Base-by-base conservation (phyloP, 805 yeast genomes). In the Candida ascalaphidarum region DNA sequence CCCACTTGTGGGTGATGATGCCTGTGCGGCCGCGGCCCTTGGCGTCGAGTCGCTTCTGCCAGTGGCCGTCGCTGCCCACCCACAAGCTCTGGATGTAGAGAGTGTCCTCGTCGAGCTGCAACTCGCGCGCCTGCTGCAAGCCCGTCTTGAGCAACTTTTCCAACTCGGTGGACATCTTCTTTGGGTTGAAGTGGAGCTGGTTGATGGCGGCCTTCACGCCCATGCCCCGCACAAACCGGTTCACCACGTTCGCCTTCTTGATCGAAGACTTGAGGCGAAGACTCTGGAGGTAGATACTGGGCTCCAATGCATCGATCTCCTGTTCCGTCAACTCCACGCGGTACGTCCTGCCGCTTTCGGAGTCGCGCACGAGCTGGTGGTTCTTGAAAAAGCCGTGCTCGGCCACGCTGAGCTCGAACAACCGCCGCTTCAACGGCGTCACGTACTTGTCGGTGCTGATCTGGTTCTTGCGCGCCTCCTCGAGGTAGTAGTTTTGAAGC, bases 21-120 rank as follows among this genome's bases (percentile, higher is more conserved):
- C 97, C 97, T 13, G 72, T 66, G 54, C 95, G 74, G 39, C 96
- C 96, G 61, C 97, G 77, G 39, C 92, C 95, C 61, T 85, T 86
- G 49, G 70, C 67, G 43, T 89, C 96, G 7, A 76, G 55, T 51
- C 92, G 71, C 52, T 74, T 78, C 17, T 49, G 44, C 77, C 81
- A 75, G 28, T 57, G 47, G 13, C 95, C 95, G 53, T 89, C 97
- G 32, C 86, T 77, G 23, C 96, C 96, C 16, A 77, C 77, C 96
- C 96, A 89, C 34, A 86, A 74, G 46, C 82, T 82, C 24, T 78
- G 73, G 32, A 89, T 70, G 44, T 79, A 83, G 23, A 86, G 52
- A 21, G 70, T 70, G 34, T 78, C 71, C 14, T 74, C 69, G 35
- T 77, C 56, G 35, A 81, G 54, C 3, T 77, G 75, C 38, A 80